Evolutionary conservation across 768 basidiomycete species (phyloP).

Genomic region (Termitomyces sp.): DNA sequence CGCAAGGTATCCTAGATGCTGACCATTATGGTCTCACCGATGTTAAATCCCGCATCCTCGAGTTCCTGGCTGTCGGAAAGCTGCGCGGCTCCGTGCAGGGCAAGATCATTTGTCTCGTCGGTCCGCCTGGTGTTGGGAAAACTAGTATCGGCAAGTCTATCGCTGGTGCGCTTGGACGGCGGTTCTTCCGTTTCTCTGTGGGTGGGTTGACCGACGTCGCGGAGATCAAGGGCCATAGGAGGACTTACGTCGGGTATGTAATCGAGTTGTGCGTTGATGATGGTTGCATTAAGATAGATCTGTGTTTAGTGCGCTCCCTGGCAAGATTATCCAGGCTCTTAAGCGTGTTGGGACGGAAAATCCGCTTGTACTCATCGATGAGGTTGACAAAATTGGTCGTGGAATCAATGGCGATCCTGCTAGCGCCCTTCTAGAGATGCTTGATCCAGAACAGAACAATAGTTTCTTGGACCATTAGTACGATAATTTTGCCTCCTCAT

Average conservation of each 20-base stretch:
- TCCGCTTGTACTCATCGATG: slow-evolving; percentile 90
- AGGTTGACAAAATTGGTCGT: slow-evolving; percentile 92
- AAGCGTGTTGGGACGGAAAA: slow-evolving; percentile 94
- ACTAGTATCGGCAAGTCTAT: slow-evolving; percentile 96
- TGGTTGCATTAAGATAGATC: background rate
- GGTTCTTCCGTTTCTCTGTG: slow-evolving; percentile 96
- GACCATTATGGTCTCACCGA: slow-evolving; percentile 93
- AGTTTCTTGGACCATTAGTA: slow-evolving; percentile 95
- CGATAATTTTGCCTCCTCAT: slow-evolving; percentile 24
- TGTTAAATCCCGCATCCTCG: slow-evolving; percentile 90
- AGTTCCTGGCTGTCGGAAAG: slow-evolving; percentile 95
- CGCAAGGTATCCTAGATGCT: slow-evolving; percentile 81
- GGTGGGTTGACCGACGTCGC: slow-evolving; percentile 97
- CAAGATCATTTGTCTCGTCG: slow-evolving; percentile 95
- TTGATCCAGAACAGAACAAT: slow-evolving; percentile 93
- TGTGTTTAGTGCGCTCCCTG: slow-evolving; percentile 68
- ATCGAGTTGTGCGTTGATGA: background rate
- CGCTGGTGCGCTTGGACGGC: slow-evolving; percentile 80
- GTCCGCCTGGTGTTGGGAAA: slow-evolving; percentile 97
- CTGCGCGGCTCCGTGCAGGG: slow-evolving; percentile 92
- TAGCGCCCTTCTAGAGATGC: slow-evolving; percentile 87
- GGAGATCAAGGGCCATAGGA: slow-evolving; percentile 96
- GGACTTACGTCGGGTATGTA: slow-evolving; percentile 91
- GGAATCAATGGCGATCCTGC: slow-evolving; percentile 92
- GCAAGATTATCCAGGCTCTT: slow-evolving; percentile 92